Base-by-base conservation (phyloP, 2,329 filamentous ascomycete species). In the Pyrenophora tritici-repentis region DNA sequence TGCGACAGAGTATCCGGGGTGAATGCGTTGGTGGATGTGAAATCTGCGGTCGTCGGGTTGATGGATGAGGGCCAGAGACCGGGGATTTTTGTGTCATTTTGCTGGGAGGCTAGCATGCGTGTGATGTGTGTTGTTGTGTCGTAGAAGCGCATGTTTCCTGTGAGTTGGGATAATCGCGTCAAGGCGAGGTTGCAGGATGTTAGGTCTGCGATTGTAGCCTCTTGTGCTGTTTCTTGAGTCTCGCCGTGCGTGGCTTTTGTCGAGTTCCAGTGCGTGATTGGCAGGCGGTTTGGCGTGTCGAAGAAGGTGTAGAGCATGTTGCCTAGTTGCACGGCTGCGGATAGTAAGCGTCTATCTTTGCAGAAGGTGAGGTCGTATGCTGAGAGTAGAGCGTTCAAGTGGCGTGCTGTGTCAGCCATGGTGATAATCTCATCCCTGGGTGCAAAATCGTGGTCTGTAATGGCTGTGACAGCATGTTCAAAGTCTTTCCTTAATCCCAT, bases 221-320 rank as follows among this genome's bases (percentile, higher is more conserved):
- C 56, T 5, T 61, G 39, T 31, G 74, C 66, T 14, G 74, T 72
- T 12, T 58, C 58, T 47, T 77, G 74, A 32, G 62, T 43, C 16
- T 63, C 40, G 75, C 61, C 13, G 4, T 43, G n/a, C n/a, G 39
- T 31, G 14, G 37, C 44, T 35, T 47, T 40, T 17, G 37, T 43
- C 16, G 61, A 51, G 42, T 56, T 54, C 60, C 60, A 66, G 3
- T 56, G 45, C 12, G 77, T 75, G 18, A 83, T 74, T 0, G 86
- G 86, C 78, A 88, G 82, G 10, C 79, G 79, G 61, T 84, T 86
- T 1, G 82, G 81, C 2, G 85, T 88, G 55, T 88, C 85, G 59
- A 87, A 88, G 2, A 82, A 81, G 14, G 80, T 79, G 67, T 87
- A 85, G 29, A 88, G 73, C 70, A 87, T 75, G 43, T 86, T 80